Percentiles rank a stretch among this genome's conserved stretches.
These are phyloP conservation scores for Spathaspora passalidarum DNA, from an alignment of 805 yeast species.

Conservation along the genomic window DNA sequence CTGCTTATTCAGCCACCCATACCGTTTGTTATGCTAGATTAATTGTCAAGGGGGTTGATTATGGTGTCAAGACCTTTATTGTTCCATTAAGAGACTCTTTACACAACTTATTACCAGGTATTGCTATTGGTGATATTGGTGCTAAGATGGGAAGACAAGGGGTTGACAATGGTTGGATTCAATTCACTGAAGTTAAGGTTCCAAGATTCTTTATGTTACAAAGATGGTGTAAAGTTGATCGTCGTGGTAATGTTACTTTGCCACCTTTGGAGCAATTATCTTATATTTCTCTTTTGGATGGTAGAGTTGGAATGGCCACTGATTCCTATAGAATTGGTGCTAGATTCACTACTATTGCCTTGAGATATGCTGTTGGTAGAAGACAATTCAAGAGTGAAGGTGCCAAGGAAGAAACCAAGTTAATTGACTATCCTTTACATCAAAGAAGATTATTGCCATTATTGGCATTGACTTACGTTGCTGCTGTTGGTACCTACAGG, in stretches of 20 bases:
- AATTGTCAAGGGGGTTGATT: constrained; percentile 76
- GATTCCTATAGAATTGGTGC: constrained; percentile 83
- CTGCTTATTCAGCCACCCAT: constrained; percentile 92
- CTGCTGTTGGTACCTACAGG: constrained; percentile 67
- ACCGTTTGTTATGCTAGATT: constrained; percentile 82
- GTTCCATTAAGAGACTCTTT: constrained; percentile 81
- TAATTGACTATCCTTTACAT: constrained; percentile 84
- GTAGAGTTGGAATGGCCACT: constrained; percentile 85
- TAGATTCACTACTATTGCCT: constrained; percentile 77
- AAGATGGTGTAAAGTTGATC: constrained; percentile 68
- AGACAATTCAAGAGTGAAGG: constrained; percentile 68
- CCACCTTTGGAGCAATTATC: constrained; percentile 89
- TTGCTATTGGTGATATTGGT: constrained; percentile 88
- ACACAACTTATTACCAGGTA: constrained; percentile 74
- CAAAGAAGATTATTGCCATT: constrained; percentile 86
- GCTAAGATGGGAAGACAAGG: constrained; percentile 96
- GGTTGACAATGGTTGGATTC: constrained; percentile 96
- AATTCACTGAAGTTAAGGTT: constrained; percentile 76
- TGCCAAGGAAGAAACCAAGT: constrained; percentile 52
- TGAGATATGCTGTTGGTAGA: constrained; percentile 86
- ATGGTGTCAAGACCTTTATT: constrained; percentile 89
- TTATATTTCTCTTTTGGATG: constrained; percentile 82
- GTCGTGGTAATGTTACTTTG: constrained; percentile 66
- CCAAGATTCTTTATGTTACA: constrained; percentile 83
- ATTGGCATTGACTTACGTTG: constrained; percentile 73